These are phyloP conservation scores for Pugionium dolabratum DNA, from an alignment of 345 rosid species.

Conservation along the genomic window DNA sequence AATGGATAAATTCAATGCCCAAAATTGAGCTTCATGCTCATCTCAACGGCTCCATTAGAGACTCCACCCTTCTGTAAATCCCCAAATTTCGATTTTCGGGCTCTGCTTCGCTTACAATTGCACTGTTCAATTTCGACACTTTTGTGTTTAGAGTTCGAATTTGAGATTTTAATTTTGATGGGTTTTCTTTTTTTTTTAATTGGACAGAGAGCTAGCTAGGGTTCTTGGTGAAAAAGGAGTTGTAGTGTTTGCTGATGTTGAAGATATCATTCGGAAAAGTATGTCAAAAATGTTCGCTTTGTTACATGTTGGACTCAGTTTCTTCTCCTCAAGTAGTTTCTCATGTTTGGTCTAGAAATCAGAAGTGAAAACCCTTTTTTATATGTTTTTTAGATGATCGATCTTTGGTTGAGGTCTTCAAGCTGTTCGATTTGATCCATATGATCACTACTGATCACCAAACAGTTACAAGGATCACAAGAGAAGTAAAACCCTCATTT, in stretches of 20 bases:
- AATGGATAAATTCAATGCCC: constrained; percentile 68
- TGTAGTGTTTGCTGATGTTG: constrained; percentile 69
- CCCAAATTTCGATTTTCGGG: not conserved
- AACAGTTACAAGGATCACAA: constrained; percentile 79
- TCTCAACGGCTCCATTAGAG: constrained; percentile 92
- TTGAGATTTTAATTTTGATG: not conserved
- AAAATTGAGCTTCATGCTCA: constrained; percentile 98
- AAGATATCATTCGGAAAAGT: constrained; percentile 79
- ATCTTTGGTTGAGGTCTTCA: constrained; percentile 76
- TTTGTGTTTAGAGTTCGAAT: not conserved
- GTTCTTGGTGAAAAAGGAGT: constrained; percentile 69
- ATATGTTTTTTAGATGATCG: constrained; percentile 57
- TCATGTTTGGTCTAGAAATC: not conserved
- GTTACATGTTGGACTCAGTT: not conserved
- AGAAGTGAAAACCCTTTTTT: not conserved
- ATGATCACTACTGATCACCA: constrained; percentile 76
- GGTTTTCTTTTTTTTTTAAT: not conserved
- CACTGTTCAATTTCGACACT: constrained; percentile 9
- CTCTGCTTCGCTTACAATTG: not conserved
- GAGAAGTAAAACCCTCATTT: constrained; percentile 53
- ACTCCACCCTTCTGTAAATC: constrained; percentile 79
- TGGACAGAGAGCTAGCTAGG: constrained; percentile 83
- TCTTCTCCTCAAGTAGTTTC: not conserved
- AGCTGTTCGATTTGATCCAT: constrained; percentile 85
- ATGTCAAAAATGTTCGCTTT: constrained; percentile 14